These are phyloP conservation scores for Aspergillus novoparasiticus DNA, from an alignment of 2,329 filamentous ascomycete species.

Conservation along the genomic window DNA sequence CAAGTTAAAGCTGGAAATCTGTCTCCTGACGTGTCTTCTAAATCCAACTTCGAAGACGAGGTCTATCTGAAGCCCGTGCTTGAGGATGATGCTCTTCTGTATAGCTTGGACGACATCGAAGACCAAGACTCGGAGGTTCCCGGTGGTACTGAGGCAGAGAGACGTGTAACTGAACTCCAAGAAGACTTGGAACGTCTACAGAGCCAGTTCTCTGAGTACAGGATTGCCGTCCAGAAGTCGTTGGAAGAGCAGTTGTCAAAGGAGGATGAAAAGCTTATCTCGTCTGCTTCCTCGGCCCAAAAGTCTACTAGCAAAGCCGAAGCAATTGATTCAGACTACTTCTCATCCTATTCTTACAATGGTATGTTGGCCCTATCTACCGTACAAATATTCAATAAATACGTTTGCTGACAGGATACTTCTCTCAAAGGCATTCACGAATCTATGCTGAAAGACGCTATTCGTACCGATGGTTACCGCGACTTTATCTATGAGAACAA, in stretches of 20 bases:
- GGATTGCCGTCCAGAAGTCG: constrained; percentile 66
- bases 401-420: background rate
- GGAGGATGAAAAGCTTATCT: constrained; percentile 49
- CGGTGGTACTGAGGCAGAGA: constrained; percentile 42
- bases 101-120: constrained; percentile 78
- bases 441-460: constrained; percentile 88
- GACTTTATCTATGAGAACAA: constrained; percentile 96
- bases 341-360: constrained; percentile 68
- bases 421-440: constrained; percentile 76
- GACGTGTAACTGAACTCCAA: constrained; percentile 61
- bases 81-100: constrained; percentile 86
- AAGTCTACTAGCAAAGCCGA: constrained; percentile 36
- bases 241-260: constrained; percentile 67
- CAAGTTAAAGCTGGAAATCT: constrained; percentile 50
- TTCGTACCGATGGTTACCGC: constrained; percentile 88
- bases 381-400: background rate
- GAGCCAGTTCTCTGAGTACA: constrained; percentile 66
- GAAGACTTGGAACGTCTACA: constrained; percentile 62
- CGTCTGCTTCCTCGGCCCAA: constrained; percentile 32
- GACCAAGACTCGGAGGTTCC: constrained; percentile 33
- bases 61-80: constrained; percentile 80
- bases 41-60: constrained; percentile 71
- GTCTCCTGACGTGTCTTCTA: constrained; percentile 60
- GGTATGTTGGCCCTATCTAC: constrained; percentile 49
- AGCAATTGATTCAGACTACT: constrained; percentile 63